These are phyloP conservation scores for Claviceps maximensis DNA, from an alignment of 2,329 filamentous ascomycete genomes.

Conservation along the genomic window DNA sequence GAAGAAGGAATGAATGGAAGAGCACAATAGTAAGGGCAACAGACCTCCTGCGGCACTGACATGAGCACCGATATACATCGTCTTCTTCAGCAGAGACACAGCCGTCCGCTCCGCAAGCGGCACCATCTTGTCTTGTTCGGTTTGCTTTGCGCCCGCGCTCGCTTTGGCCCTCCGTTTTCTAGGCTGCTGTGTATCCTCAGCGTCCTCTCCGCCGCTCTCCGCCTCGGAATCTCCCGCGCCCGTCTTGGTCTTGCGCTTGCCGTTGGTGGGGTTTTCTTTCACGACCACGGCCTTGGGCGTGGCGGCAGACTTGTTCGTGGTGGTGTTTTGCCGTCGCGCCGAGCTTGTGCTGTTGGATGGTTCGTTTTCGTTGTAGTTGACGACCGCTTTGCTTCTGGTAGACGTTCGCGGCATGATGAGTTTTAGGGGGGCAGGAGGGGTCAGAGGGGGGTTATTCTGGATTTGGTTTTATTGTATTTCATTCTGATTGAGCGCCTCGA, in stretches of 20 bases:
- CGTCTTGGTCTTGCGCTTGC: conserved; percentile 11
- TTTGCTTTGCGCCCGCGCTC: conserved; percentile 14
- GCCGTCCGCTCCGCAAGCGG: conserved; percentile 58
- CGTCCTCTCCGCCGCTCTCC: conserved; percentile 9
- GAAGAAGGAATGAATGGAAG: neutral
- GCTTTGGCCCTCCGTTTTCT: conserved; percentile 29
- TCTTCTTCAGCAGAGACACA: conserved; percentile 46
- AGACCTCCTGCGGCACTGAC: conserved; percentile 77
- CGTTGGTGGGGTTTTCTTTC: neutral
- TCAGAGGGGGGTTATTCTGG: too few species aligned
- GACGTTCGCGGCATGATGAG: conserved; percentile 23
- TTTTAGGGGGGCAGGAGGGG: too few species aligned
- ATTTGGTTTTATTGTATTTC: neutral
- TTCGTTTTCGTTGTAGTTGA: conserved; percentile 20
- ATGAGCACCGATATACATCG: conserved; percentile 82
- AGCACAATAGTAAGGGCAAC: conserved; percentile 10
- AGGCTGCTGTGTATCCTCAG: conserved; percentile 12
- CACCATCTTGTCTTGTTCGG: conserved; percentile 30
- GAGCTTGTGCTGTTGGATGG: neutral
- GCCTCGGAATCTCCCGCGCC: neutral
- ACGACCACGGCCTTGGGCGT: conserved; percentile 12
- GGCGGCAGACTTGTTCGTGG: conserved; percentile 4
- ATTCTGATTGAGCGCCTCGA: neutral
- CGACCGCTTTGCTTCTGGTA: conserved; percentile 17
- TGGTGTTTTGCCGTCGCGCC: neutral